phyloP scores from a whole-genome alignment of 2,329 filamentous ascomycete genomes.

The Acephala macrosclerotiorum region DNA sequence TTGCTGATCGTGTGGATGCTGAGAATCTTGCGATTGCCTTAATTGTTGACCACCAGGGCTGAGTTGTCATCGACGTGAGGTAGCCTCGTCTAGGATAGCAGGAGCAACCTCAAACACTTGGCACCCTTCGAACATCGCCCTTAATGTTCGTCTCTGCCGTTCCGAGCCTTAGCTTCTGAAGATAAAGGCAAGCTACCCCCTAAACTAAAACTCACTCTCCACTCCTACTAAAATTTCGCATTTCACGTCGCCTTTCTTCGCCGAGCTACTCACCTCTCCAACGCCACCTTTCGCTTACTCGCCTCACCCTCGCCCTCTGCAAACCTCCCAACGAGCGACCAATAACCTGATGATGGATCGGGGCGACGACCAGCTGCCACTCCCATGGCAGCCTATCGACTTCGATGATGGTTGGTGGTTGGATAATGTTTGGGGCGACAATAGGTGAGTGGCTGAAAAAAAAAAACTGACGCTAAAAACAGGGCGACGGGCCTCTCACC shows the following conservation, averaged over 20 bases:
- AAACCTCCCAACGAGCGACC: slow-evolving; percentile 16
- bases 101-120: neutral
- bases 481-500: slow-evolving; percentile 9
- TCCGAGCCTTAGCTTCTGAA: neutral
- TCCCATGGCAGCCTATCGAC: slow-evolving; percentile 6
- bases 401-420: slow-evolving; percentile 14
- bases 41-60: no score
- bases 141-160: neutral
- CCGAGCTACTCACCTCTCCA: neutral
- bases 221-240: slow-evolving; percentile 15
- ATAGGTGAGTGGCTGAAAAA: slow-evolving; percentile 23
- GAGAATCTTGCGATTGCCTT: no score
- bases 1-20: no score
- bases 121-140: neutral
- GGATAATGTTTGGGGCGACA: slow-evolving; percentile 15
- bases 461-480: slow-evolving; percentile 24
- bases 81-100: neutral
- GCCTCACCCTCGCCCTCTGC: slow-evolving; percentile 26
- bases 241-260: neutral
- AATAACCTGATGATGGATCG: slow-evolving; percentile 24
- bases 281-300: slow-evolving; percentile 22
- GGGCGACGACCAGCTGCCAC: slow-evolving; percentile 16
- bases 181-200: slow-evolving; percentile 20
- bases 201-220: slow-evolving; percentile 1
- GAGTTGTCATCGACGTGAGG: no score